Percentiles rank a stretch among this genome's conserved stretches.
These are phyloP conservation scores for Fusarium coffeatum DNA, from an alignment of 2,329 filamentous ascomycete genomes.

Conservation along the genomic window DNA sequence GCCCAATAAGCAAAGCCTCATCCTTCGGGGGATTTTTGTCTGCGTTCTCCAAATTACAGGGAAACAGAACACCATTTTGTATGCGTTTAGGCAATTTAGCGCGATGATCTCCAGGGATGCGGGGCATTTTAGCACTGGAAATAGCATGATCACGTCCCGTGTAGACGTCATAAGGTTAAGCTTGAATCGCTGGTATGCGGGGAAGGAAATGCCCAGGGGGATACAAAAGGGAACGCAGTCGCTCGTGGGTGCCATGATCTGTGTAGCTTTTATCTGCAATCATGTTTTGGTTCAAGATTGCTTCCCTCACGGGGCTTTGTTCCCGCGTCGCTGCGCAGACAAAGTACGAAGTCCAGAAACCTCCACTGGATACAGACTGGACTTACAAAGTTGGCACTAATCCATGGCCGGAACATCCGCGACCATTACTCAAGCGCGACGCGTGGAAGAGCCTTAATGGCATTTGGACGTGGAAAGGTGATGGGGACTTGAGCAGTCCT, in stretches of 20 bases:
- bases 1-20: neutral
- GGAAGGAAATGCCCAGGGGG: neutral
- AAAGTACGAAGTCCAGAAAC: conserved; percentile 53
- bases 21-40: conserved; percentile 16
- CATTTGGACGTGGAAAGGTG: conserved; percentile 64
- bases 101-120: conserved; percentile 17
- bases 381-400: conserved; percentile 63
- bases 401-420: conserved; percentile 69
- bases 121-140: neutral
- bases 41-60: neutral
- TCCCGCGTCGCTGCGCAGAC: conserved; percentile 13
- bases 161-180: conserved; percentile 20
- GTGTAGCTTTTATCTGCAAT: neutral
- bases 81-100: neutral
- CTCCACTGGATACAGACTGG: conserved; percentile 63
- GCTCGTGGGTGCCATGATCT: neutral
- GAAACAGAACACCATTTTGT: neutral
- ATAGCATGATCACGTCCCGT: neutral
- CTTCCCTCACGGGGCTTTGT: neutral
- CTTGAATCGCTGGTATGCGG: conserved; percentile 1
- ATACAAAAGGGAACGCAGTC: conserved; percentile 7
- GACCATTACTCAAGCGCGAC: conserved; percentile 65
- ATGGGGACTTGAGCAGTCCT: conserved; percentile 20
- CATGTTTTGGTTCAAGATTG: conserved; percentile 18
- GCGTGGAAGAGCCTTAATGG: conserved; percentile 68